Percentiles rank a stretch among this genome's conserved stretches.
phyloP scores from a whole-genome alignment of 2,329 filamentous ascomycete genomes.

The Ophiostoma novo-ulmi region DNA sequence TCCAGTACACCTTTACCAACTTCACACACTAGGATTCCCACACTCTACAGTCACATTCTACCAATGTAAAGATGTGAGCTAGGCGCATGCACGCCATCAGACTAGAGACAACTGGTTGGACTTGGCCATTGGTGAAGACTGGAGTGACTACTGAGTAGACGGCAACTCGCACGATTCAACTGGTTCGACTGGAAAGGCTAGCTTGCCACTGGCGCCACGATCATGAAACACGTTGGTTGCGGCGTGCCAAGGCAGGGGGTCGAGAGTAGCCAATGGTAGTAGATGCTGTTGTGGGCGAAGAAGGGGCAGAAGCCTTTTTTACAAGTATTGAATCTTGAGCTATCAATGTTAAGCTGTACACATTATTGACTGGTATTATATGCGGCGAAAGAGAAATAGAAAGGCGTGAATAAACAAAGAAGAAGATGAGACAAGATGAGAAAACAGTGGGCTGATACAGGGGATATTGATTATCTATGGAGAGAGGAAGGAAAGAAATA shows the following conservation, averaged over 20 bases:
- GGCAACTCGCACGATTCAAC: no score
- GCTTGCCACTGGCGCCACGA: slow-evolving; percentile 22
- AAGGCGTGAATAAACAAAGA: background rate
- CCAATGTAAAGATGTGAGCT: background rate
- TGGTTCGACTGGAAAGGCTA: background rate
- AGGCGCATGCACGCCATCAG: slow-evolving; percentile 9
- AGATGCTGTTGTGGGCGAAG: background rate
- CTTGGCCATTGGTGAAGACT: background rate
- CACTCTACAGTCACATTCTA: background rate
- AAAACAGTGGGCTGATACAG: background rate
- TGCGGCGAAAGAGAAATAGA: background rate
- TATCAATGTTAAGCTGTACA: no score
- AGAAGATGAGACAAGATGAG: background rate
- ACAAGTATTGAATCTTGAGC: no score
- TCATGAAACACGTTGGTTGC: slow-evolving; percentile 23
- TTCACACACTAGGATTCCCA: background rate
- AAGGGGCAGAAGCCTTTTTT: background rate
- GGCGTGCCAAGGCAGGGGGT: slow-evolving; percentile 13
- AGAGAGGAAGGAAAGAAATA: background rate
- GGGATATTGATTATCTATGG: background rate
- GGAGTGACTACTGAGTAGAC: no score
- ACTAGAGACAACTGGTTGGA: background rate
- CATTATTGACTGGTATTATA: background rate
- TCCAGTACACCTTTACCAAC: background rate
- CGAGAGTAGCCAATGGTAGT: slow-evolving; percentile 1